Evolutionary conservation across 139 green algal species (phyloP).

Genomic region (Coelastrella sp.): DNA sequence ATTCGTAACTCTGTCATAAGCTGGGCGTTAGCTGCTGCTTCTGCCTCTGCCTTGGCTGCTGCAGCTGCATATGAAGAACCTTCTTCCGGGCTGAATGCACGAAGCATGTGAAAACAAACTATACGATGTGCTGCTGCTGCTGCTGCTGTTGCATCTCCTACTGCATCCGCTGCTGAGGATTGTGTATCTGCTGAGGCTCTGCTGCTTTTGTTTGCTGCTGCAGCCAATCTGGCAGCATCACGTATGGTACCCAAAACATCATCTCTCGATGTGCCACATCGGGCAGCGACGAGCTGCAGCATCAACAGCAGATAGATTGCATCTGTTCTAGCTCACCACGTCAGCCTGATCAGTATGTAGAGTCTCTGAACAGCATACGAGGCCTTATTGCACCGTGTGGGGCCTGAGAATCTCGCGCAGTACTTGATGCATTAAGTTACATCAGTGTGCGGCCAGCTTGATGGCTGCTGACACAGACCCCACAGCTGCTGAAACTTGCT

Average conservation of each 20-base stretch:
- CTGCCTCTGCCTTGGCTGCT: constrained; percentile 19
- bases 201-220: neutral
- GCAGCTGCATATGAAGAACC: constrained; percentile 23
- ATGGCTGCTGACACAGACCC: no score
- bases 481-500: no score
- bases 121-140: neutral
- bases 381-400: no score
- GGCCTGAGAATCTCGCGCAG: no score
- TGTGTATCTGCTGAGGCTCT: neutral
- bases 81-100: neutral
- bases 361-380: no score
- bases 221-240: neutral
- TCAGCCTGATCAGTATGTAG: no score
- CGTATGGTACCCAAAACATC: neutral
- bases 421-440: no score
- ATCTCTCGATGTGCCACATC: neutral
- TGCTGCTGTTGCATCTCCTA: constrained; percentile 1
- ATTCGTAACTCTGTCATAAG: neutral
- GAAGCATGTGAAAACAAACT: neutral
- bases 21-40: neutral
- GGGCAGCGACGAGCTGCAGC: constrained; percentile 3
- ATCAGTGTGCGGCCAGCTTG: no score
- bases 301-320: no score
- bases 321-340: no score
- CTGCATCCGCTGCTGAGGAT: constrained; percentile 3